Evolutionary conservation across 768 basidiomycete species (phyloP), one percentile per base, ranked within the genome.

Genomic region (Filobasidium wieringae): DNA sequence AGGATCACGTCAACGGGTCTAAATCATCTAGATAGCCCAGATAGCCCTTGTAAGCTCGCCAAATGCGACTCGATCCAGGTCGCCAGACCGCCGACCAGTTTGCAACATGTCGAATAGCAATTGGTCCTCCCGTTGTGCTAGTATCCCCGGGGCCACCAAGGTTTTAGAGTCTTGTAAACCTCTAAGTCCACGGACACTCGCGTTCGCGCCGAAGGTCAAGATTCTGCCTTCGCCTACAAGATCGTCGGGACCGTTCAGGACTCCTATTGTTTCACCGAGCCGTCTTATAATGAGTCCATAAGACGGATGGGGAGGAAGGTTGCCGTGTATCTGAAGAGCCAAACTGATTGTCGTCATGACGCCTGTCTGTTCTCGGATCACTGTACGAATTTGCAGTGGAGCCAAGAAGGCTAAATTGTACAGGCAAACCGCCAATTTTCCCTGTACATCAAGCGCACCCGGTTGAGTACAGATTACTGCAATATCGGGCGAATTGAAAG

Each of bases 331-430:
- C 53, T 53, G 49, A 53, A 54, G 57, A 74, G 76, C 43, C n/a
- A 69, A 64, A 19, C 65, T 76, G 78, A 92, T 79, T 32, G 88
- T 78, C 41, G 78, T 77, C 52, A 82, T 79, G 71, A 87, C 84
- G 31, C 84, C 84, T 29, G 91, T 78, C 37, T 75, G 75, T 51
- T 80, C 71, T 64, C 87, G 86, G 63, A 90, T 78, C 61, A 75
- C 79, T 54, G 78, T 77, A 75, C 92, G 90, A 61, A 92, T 68
- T 27, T 80, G 78, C 3, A 84, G 83, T 1, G 89, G 80, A 2
- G 89, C 82, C 55, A 92, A 77, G 77, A 90, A 96, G 24, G 84
- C 81, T 62, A 96, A 76, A 34, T 84, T 84, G 75, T 95, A 96
- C 39, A 95, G 79, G n/a, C 81, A 80, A 78, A 91, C 81, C 45